phyloP scores from a whole-genome alignment of 78 protist species.

The Guillardia theta region DNA sequence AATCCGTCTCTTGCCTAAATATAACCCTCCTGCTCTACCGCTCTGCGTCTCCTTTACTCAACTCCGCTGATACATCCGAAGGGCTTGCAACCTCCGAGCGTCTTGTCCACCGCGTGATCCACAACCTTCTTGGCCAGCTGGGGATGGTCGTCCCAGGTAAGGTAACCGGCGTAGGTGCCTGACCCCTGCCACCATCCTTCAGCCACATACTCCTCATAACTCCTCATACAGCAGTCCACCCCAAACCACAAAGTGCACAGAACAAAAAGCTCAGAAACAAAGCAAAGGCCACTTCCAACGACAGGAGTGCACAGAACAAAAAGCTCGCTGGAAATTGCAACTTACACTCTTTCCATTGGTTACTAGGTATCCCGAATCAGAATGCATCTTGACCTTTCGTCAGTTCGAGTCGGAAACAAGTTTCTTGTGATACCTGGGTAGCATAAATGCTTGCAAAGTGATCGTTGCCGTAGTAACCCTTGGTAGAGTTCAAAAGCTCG shows the following conservation, averaged over 20 bases:
- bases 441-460: background rate
- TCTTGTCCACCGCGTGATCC: background rate
- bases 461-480: background rate
- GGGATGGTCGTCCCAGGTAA: background rate
- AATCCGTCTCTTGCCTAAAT: too few species aligned
- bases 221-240: too few species aligned
- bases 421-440: background rate
- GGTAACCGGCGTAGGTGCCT: background rate
- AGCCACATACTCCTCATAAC: background rate
- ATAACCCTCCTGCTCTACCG: too few species aligned
- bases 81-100: background rate
- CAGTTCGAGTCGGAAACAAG: background rate
- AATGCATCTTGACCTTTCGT: background rate
- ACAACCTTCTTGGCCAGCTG: background rate
- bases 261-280: too few species aligned
- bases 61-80: background rate
- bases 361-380: background rate
- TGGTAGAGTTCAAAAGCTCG: background rate
- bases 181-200: background rate
- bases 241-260: too few species aligned
- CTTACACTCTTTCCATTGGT: background rate
- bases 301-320: too few species aligned
- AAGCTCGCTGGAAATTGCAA: too few species aligned
- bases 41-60: too few species aligned
- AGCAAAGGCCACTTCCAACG: too few species aligned